Evolutionary conservation across 2,329 filamentous ascomycete species (phyloP).

Genomic region (Ascochyta pisi): DNA sequence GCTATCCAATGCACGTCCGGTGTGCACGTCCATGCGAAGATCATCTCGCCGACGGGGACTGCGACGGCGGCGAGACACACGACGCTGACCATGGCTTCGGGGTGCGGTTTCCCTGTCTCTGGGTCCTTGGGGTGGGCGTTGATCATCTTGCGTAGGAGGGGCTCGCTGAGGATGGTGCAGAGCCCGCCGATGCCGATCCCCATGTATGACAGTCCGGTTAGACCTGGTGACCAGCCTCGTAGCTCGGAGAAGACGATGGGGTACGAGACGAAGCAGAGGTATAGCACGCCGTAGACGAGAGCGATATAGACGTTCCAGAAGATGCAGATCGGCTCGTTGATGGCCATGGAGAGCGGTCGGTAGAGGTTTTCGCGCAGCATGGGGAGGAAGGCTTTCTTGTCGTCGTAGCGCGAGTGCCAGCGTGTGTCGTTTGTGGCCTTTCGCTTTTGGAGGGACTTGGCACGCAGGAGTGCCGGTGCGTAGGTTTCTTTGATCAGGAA

Average conservation of each 20-base stretch:
- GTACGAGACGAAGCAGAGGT: constrained; percentile 90
- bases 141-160: constrained; percentile 78
- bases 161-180: constrained; percentile 63
- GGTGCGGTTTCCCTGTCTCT: constrained; percentile 72
- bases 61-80: constrained; percentile 79
- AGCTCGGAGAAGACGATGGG: constrained; percentile 79
- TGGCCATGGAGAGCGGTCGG: constrained; percentile 77
- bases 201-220: constrained; percentile 78
- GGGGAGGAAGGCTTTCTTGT: constrained; percentile 67
- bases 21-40: constrained; percentile 76
- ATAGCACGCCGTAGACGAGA: constrained; percentile 84
- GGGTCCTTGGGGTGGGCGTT: constrained; percentile 77
- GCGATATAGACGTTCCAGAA: constrained; percentile 76
- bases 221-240: constrained; percentile 77
- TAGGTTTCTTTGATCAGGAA: constrained; percentile 76
- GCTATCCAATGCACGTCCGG: constrained; percentile 85
- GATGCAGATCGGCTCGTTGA: constrained; percentile 86
- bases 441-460: constrained; percentile 73
- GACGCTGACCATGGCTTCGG: constrained; percentile 81
- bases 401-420: constrained; percentile 83
- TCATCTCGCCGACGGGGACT: constrained; percentile 79
- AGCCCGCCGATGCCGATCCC: constrained; percentile 69
- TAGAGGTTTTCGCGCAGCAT: constrained; percentile 78
- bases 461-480: constrained; percentile 71
- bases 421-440: constrained; percentile 76